Conservation (phyloP, 1,139 yeast genomes). For the Debaryomyces subglobosus region DNA sequence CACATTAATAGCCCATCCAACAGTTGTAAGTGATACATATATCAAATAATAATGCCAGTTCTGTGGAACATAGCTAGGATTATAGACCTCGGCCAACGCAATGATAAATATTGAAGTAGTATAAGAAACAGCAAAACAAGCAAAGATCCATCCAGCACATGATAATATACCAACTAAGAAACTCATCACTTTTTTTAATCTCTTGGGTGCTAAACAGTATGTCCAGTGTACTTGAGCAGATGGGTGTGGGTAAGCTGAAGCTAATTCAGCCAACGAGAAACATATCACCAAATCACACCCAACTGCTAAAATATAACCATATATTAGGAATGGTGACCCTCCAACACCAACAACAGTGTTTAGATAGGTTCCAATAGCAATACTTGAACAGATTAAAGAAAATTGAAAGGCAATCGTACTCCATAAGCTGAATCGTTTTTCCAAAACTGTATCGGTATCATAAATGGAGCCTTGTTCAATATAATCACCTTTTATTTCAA, state of each 20-base stretch:
- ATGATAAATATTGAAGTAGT: slow-evolving; percentile 49
- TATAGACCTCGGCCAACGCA: slow-evolving; percentile 40
- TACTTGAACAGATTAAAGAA: slow-evolving; percentile 28
- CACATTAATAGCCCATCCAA: slow-evolving; percentile 24
- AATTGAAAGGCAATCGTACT: slow-evolving; percentile 27
- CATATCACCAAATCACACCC: slow-evolving; percentile 25
- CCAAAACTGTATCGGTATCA: slow-evolving; percentile 12
- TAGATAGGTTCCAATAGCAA: slow-evolving; percentile 30
- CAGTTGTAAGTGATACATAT: slow-evolving; percentile 20
- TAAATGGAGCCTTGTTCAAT: neutral
- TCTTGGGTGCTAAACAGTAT: slow-evolving; percentile 25
- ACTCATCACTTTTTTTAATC: slow-evolving; percentile 27
- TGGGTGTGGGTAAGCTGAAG: slow-evolving; percentile 32
- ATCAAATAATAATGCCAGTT: slow-evolving; percentile 29
- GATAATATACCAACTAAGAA: slow-evolving; percentile 52
- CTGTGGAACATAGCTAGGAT: slow-evolving; percentile 24
- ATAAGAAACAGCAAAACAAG: slow-evolving; percentile 30
- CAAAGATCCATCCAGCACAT: slow-evolving; percentile 52
- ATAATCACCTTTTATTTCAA: neutral
- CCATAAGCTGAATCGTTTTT: slow-evolving; percentile 27
- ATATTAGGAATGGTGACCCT: slow-evolving; percentile 28
- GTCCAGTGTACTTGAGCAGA: slow-evolving; percentile 38
- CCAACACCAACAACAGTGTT: slow-evolving; percentile 31
- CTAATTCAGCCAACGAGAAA: slow-evolving; percentile 29
- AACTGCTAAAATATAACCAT: slow-evolving; percentile 27